These are phyloP conservation scores for Mycosphaerella sp. DNA, from an alignment of 2,329 filamentous ascomycete species.

Conservation along the genomic window DNA sequence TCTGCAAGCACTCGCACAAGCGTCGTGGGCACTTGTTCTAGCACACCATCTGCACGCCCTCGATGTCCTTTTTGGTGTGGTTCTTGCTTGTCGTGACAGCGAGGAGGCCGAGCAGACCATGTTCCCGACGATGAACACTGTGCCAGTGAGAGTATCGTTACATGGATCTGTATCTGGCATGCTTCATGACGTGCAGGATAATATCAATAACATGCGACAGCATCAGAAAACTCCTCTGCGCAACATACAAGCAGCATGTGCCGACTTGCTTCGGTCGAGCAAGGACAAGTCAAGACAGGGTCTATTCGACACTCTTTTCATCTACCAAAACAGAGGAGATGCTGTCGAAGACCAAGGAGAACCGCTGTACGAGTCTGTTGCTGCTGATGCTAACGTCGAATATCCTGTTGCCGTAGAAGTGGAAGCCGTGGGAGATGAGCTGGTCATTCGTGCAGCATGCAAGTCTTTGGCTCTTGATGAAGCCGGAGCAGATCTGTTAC, in stretches of 20 bases:
- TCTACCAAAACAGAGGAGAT: slow-evolving; percentile 54
- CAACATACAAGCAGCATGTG: slow-evolving; percentile 53
- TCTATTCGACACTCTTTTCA: slow-evolving; percentile 62
- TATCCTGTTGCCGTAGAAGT: slow-evolving; percentile 80
- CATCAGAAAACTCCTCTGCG: slow-evolving; percentile 74
- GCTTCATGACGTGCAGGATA: slow-evolving; percentile 67
- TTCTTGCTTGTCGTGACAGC: slow-evolving; percentile 77
- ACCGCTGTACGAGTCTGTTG: slow-evolving; percentile 56
- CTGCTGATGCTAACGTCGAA: slow-evolving; percentile 63
- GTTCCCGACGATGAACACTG: slow-evolving; percentile 91
- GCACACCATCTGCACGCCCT: slow-evolving; percentile 57
- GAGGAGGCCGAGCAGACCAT: slow-evolving; percentile 61
- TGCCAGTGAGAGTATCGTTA: slow-evolving; percentile 65
- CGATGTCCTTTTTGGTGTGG: slow-evolving; percentile 75
- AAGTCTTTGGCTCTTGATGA: slow-evolving; percentile 51
- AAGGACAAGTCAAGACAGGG: slow-evolving; percentile 30
- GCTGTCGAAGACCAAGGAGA: slow-evolving; percentile 14
- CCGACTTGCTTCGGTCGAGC: slow-evolving; percentile 5
- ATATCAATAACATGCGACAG: slow-evolving; percentile 58
- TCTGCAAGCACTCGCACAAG: slow-evolving; percentile 68
- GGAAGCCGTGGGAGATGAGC: slow-evolving; percentile 51
- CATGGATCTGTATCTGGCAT: slow-evolving; percentile 62
- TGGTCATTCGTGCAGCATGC: slow-evolving; percentile 69
- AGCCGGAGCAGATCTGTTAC: slow-evolving; percentile 45
- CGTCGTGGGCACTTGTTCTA: slow-evolving; percentile 67